Base-by-base conservation (phyloP, 805 yeast genomes). In the Wickerhamiella alocasiicola region DNA sequence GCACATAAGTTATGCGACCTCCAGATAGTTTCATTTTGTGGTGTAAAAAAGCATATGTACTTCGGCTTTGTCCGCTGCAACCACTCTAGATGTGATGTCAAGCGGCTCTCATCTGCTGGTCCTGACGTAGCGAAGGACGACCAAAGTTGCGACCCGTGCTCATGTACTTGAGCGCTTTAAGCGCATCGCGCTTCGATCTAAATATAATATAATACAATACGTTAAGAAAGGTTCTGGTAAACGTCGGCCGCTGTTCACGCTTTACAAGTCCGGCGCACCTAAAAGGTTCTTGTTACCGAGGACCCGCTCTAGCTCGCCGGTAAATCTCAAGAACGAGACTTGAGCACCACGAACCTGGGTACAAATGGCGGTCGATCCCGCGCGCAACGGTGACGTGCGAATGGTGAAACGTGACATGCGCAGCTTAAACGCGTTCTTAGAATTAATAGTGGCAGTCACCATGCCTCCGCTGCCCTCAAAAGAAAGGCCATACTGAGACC, bases 401-500 rank as follows among this genome's bases (percentile, higher is more conserved):
- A 59, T 50, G 13, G 44, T 38, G 33, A 63, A 55, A 28, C 52
- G 49, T 11, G 62, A 53, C 9, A 55, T 48, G 32, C 61, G 53
- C 34, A 61, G 48, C 26, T 51, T 50, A 32, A 63, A 48, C 9
- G 59, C 57, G 34, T 63, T 63, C 27, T 50, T 49, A 13, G 61
- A 52, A 20, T 55, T 49, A 26, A 63, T 54, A 2, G 52, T 46
- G 9, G 61, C 64, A 7, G 47, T 44, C 15, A 62, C 55, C 13
- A 52, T 50, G 27, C 46, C 44, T 12, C 48, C 41, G 11, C 49
- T 39, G 21, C 57, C 57, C 38, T 52, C 55, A 23, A 53, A 44
- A 9, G 59, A 45, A 34, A 63, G 53, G 3, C 67, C 67, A 30
- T 59, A 59, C 42, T 55, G 52, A 38, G 53, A 46, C 67, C 67